Conservation (phyloP, 805 yeast species). For the Nakazawaea ernobii region DNA sequence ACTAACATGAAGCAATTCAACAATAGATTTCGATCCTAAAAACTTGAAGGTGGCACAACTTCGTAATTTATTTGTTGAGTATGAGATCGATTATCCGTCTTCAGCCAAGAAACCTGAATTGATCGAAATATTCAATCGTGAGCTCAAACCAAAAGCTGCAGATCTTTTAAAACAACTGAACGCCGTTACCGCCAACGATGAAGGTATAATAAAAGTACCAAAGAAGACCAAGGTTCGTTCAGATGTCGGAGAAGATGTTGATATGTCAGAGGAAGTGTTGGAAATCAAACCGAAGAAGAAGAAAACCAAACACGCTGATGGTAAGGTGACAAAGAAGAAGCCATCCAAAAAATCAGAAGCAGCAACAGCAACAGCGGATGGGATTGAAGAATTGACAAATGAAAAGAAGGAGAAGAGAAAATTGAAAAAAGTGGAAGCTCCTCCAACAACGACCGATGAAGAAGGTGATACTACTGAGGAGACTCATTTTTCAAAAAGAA, state of each 20-base stretch:
- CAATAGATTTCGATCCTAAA: conserved; percentile 61
- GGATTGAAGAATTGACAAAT: background rate
- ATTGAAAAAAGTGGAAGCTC: conserved; percentile 8
- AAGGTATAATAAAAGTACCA: conserved; percentile 18
- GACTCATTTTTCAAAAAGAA: conserved; percentile 26
- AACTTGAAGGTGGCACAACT: conserved; percentile 63
- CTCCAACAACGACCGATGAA: conserved; percentile 6
- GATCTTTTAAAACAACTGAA: conserved; percentile 29
- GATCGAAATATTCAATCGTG: conserved; percentile 49
- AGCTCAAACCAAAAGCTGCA: conserved; percentile 45
- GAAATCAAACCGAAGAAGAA: conserved; percentile 7
- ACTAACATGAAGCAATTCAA: conserved; percentile 21
- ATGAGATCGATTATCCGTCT: conserved; percentile 56
- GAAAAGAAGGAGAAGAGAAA: conserved; percentile 5
- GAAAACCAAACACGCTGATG: background rate
- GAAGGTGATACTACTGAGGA: conserved; percentile 12
- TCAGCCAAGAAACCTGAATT: conserved; percentile 66
- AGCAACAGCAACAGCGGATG: background rate
- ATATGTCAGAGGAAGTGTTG: background rate
- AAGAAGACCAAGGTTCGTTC: background rate
- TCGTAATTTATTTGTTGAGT: conserved; percentile 56
- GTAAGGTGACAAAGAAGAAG: conserved; percentile 8
- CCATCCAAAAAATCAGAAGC: background rate
- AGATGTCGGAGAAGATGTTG: background rate
- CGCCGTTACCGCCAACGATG: conserved; percentile 17